A percentile compares a stretch with the other conserved stretches of the same genome.
These are phyloP conservation scores for Albifimbria verrucaria DNA, from an alignment of 2,329 filamentous ascomycete species.

Conservation along the genomic window DNA sequence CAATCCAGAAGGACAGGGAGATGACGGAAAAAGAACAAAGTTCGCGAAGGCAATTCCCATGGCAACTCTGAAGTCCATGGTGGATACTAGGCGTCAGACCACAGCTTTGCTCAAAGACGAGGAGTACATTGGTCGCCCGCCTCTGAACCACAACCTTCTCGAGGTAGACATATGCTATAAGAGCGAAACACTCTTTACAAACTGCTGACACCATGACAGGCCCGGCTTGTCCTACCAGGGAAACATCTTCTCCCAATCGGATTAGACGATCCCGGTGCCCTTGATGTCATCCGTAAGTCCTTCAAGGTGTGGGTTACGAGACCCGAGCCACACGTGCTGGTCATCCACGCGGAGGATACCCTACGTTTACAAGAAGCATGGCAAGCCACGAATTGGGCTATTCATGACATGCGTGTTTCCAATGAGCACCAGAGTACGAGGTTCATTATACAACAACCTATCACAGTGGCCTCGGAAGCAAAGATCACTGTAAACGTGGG, in stretches of 20 bases:
- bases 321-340: conserved; percentile 19
- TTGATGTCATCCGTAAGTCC: conserved; percentile 25
- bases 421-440: conserved; percentile 17
- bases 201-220: conserved; percentile 14
- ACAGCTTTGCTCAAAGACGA: conserved; percentile 11
- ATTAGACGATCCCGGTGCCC: conserved; percentile 15
- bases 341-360: conserved; percentile 19
- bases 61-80: conserved; percentile 19
- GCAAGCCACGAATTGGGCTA: conserved; percentile 23
- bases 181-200: background rate
- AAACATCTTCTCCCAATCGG: conserved; percentile 20
- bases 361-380: conserved; percentile 23
- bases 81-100: conserved; percentile 14
- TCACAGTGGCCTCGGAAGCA: conserved; percentile 7
- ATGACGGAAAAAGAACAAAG: conserved; percentile 1
- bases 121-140: conserved; percentile 20
- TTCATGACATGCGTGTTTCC: conserved; percentile 28
- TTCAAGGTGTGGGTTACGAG: conserved; percentile 28
- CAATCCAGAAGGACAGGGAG: background rate
- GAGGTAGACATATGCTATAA: too few relatives aligned
- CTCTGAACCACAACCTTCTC: conserved; percentile 15
- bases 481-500: conserved; percentile 19
- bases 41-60: conserved; percentile 10
- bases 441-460: conserved; percentile 25
- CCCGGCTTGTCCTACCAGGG: conserved; percentile 24